Percentiles rank a stretch among this genome's conserved stretches.
Evolutionary conservation across 1,139 yeast genomes (phyloP).

Genomic region (Yamadazyma friedrichii): DNA sequence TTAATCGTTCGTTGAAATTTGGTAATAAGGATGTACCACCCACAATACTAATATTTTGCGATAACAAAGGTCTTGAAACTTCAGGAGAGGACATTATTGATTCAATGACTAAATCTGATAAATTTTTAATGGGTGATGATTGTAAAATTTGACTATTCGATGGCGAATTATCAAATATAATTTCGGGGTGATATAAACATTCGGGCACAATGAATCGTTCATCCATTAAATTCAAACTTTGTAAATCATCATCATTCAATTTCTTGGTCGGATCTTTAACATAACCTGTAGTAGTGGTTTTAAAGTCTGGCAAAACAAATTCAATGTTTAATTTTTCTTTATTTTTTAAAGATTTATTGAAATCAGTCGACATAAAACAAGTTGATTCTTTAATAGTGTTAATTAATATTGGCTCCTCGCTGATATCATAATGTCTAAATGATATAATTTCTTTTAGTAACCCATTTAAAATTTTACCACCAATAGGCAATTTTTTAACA

Average conservation of each 20-base stretch:
- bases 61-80: constrained; percentile 69
- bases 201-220: constrained; percentile 91
- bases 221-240: constrained; percentile 66
- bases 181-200: constrained; percentile 80
- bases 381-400: constrained; percentile 84
- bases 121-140: constrained; percentile 62
- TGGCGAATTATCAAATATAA: constrained; percentile 42
- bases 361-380: constrained; percentile 71
- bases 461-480: constrained; percentile 84
- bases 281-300: constrained; percentile 71
- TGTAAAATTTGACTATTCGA: constrained; percentile 31
- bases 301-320: constrained; percentile 85
- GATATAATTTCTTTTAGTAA: constrained; percentile 80
- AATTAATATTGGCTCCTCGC: constrained; percentile 84
- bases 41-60: constrained; percentile 72
- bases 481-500: constrained; percentile 72
- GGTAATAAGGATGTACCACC: constrained; percentile 82
- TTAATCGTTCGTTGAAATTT: constrained; percentile 63
- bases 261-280: constrained; percentile 25
- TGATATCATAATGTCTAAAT: constrained; percentile 88
- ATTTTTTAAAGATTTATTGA: constrained; percentile 51
- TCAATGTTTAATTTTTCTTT: constrained; percentile 41
- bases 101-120: constrained; percentile 75
- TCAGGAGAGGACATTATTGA: constrained; percentile 72
- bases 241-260: constrained; percentile 44